Evolutionary conservation across 495 filamentous ascomycete genomes (phyloP).

Genomic region (Lophiostoma macrostomum): DNA sequence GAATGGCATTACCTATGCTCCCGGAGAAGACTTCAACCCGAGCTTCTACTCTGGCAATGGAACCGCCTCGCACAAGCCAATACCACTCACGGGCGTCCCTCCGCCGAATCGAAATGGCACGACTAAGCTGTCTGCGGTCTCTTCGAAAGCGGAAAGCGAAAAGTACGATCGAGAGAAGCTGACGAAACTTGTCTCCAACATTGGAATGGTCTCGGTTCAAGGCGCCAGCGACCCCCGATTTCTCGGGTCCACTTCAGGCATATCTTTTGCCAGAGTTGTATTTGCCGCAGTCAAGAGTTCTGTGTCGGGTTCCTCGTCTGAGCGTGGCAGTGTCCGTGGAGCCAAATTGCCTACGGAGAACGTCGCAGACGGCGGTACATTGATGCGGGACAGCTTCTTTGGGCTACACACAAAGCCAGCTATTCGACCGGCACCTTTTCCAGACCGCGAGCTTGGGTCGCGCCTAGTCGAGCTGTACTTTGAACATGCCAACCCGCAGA

Average conservation of each 20-base stretch:
- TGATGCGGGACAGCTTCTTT: constrained; percentile 93
- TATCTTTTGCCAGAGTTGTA: constrained; percentile 91
- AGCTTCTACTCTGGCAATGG: constrained; percentile 22
- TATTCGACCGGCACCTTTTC: constrained; percentile 82
- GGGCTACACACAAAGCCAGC: constrained; percentile 85
- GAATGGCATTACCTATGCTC: constrained; percentile 67
- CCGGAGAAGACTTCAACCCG: constrained; percentile 74
- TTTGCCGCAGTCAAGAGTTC: constrained; percentile 92
- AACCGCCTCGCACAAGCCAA: constrained; percentile 6
- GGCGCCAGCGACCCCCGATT: constrained; percentile 75
- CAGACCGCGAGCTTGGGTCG: constrained; percentile 66
- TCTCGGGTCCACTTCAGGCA: constrained; percentile 81
- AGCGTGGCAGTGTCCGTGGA: constrained; percentile 50
- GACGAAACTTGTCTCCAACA: constrained; percentile 71
- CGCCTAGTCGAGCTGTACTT: constrained; percentile 82
- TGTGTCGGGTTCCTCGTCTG: constrained; percentile 54
- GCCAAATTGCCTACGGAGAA: constrained; percentile 21
- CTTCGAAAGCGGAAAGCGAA: constrained; percentile 36
- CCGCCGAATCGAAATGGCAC: constrained; percentile 10
- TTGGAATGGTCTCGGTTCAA: constrained; percentile 72
- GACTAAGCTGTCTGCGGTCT: constrained; percentile 30
- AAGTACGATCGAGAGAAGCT: constrained; percentile 63
- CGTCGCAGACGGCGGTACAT: constrained; percentile 46
- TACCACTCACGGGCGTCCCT: not conserved
- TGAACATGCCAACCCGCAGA: constrained; percentile 92